These are phyloP conservation scores for Sphaceloma murrayae DNA, from an alignment of 2,329 filamentous ascomycete genomes.

Conservation along the genomic window DNA sequence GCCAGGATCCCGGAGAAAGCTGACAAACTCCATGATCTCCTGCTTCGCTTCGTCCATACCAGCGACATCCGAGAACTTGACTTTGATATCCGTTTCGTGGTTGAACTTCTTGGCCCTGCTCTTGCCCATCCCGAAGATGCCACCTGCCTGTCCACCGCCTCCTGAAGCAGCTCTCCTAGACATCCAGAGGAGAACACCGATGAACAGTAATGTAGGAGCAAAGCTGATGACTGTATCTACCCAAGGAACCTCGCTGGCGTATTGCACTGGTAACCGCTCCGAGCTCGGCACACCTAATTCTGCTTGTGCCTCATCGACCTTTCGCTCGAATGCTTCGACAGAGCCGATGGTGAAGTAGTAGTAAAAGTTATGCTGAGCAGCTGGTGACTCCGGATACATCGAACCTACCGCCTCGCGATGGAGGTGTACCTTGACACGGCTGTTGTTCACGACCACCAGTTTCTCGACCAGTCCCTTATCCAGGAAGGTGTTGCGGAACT, in stretches of 20 bases:
- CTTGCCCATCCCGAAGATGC: conserved; percentile 92
- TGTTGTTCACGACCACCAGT: conserved; percentile 68
- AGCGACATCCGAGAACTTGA: conserved; percentile 93
- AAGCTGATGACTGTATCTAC: conserved; percentile 68
- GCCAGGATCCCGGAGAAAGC: conserved; percentile 87
- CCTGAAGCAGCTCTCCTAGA: conserved; percentile 64
- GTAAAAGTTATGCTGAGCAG: conserved; percentile 58
- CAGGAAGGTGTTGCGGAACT: conserved; percentile 85
- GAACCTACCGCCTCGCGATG: conserved; percentile 63
- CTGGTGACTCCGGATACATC: conserved; percentile 67
- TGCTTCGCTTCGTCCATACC: conserved; percentile 97
- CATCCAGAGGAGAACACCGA: conserved; percentile 72
- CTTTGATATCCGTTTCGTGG: conserved; percentile 90
- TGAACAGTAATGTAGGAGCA: conserved; percentile 75
- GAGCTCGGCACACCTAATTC: conserved; percentile 74
- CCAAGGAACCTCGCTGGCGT: conserved; percentile 65
- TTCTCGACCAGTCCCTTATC: conserved; percentile 95
- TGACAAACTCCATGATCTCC: conserved; percentile 99
- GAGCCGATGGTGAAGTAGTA: conserved; percentile 97
- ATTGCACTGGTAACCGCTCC: conserved; percentile 91
- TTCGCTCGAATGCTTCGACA: conserved; percentile 82
- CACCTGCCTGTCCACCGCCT: conserved; percentile 52
- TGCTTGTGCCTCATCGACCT: conserved; percentile 76
- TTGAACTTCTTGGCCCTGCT: conserved; percentile 96
- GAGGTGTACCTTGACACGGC: conserved; percentile 68